Evolutionary conservation across 148 eudicot species (phyloP), one percentile per base, ranked within the genome.

Genomic region (Fallopia convolvulus): DNA sequence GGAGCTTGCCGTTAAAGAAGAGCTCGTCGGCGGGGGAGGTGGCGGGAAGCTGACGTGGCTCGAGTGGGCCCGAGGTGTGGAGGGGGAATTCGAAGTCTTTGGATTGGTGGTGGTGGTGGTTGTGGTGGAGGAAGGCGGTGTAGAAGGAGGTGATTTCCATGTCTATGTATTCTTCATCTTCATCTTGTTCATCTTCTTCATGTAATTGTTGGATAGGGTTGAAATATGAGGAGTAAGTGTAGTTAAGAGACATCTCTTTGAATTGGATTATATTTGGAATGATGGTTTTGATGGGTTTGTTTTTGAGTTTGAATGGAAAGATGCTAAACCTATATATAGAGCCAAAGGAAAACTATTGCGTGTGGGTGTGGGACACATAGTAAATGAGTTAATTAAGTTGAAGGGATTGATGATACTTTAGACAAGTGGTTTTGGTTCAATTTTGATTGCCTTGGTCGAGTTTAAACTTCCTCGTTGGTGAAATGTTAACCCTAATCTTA

Each of bases 11-110:
- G 79, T 84, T 90, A 89, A 87, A 89, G 77, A 90, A 90, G 58
- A 90, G 94, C 63, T 90, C 94, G 60, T 90, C 94, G 20, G 92
- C 94, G 0, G 94, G 94, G 49, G 94, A 90, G 76, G 91, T 76
- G 3, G 86, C 77, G 15, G 88, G 81, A 26, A 23, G 17, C 2
- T 70, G 46, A 5, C 47, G n/a, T 70, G 60, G 60, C 60, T 55
- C 60, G 60, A 18, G 61, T 3, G 61, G 61, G 9, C 47, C 74
- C 10, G 47, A 17, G 47, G 74, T 30, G 71, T 65, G 32, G 23
- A 65, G 39, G 32, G 71, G 36, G 74, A 70, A 70, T 9, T 70
- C 74, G 47, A 70, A 70, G 47, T 70, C 74, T 10, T 14, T 70
- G 20, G 74, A 70, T 70, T 20, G 47, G 12, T 8, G 47, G 9